These are phyloP conservation scores for Thermochaetoides thermophila DNA, from an alignment of 495 filamentous ascomycete species.

Conservation along the genomic window DNA sequence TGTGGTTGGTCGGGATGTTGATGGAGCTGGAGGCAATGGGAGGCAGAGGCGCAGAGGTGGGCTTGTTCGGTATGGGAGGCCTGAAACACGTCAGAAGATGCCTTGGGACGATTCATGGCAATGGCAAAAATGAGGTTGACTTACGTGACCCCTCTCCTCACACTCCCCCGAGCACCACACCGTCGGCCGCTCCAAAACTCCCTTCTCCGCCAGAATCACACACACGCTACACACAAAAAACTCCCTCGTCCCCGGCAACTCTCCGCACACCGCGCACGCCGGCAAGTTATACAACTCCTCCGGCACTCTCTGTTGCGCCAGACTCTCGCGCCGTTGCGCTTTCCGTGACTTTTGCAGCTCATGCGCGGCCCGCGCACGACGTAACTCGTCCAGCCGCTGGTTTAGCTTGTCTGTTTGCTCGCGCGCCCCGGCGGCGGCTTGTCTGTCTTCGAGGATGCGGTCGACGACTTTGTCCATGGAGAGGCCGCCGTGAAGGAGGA, in stretches of 20 bases:
- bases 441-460: slow-evolving; percentile 22
- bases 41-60: slow-evolving; percentile 14
- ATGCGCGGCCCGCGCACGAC: slow-evolving; percentile 27
- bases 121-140: slow-evolving; percentile 9
- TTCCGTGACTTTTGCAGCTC: slow-evolving; percentile 25
- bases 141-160: slow-evolving; percentile 26
- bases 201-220: slow-evolving; percentile 17
- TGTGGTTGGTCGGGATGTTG: not conserved
- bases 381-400: slow-evolving; percentile 26
- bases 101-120: not conserved
- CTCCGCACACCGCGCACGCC: slow-evolving; percentile 23
- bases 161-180: slow-evolving; percentile 33
- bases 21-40: slow-evolving; percentile 8
- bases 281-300: slow-evolving; percentile 21
- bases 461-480: slow-evolving; percentile 25
- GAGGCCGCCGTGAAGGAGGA: slow-evolving; percentile 17
- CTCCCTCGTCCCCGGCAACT: slow-evolving; percentile 12
- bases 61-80: not conserved
- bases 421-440: slow-evolving; percentile 15
- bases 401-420: slow-evolving; percentile 22
- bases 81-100: not conserved
- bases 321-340: slow-evolving; percentile 13
- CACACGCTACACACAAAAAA: slow-evolving; percentile 28
- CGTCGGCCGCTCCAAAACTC: slow-evolving; percentile 11
- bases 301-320: slow-evolving; percentile 11